These are phyloP conservation scores for Trichoderma sp. DNA, from an alignment of 2,329 filamentous ascomycete genomes.

Conservation along the genomic window DNA sequence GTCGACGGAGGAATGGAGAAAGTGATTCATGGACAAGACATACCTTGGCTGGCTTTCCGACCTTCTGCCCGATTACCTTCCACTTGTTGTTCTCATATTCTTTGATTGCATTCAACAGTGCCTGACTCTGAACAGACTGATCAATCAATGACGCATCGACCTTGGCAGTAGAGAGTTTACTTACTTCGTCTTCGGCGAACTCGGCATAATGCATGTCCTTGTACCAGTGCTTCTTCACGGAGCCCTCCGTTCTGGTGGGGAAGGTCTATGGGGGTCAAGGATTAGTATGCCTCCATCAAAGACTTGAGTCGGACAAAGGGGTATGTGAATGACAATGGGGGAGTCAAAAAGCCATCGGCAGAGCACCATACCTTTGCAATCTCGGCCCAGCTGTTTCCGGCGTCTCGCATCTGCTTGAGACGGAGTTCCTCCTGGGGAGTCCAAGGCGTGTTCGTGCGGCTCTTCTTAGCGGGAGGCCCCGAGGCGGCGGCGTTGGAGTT, in stretches of 20 bases:
- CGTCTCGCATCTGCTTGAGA: conserved; percentile 91
- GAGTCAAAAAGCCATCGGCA: not conserved
- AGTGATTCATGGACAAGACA: not conserved
- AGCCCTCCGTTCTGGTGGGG: conserved; percentile 89
- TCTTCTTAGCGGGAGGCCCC: conserved; percentile 77
- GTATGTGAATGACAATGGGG: no score
- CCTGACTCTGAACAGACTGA: conserved; percentile 61
- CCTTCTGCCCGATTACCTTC: conserved; percentile 95
- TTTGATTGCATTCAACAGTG: conserved; percentile 89
- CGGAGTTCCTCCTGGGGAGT: conserved; percentile 90
- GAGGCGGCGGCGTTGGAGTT: conserved; percentile 37
- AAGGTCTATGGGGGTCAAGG: conserved; percentile 65
- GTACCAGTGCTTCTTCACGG: conserved; percentile 99
- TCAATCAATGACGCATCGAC: conserved; percentile 25
- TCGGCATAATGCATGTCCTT: conserved; percentile 99
- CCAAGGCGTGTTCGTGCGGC: conserved; percentile 98
- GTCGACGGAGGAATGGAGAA: not conserved
- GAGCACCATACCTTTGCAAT: conserved; percentile 92
- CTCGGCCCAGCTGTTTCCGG: conserved; percentile 93
- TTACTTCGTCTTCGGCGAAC: conserved; percentile 94
- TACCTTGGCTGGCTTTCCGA: conserved; percentile 92
- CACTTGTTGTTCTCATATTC: conserved; percentile 99
- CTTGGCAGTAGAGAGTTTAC: conserved; percentile 35
- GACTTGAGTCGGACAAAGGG: no score
- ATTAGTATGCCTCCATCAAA: not conserved